A percentile compares a stretch with the other conserved stretches of the same genome.
Conservation (phyloP, 306 rosid species). For the Acacia melanoxylon region DNA sequence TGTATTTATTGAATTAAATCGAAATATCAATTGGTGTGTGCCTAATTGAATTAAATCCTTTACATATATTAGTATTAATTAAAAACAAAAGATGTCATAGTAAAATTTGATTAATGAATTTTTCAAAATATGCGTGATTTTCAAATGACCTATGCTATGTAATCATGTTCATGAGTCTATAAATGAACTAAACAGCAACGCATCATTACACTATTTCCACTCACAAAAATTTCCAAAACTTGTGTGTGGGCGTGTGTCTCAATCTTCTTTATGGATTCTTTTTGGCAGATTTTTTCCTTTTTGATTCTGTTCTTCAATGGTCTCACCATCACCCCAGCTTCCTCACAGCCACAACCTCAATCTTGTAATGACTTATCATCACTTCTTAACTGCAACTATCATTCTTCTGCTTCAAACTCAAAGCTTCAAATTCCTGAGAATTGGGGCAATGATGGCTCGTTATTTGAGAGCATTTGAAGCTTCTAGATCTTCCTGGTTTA, state of each 20-base stretch:
- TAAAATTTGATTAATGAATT: background rate
- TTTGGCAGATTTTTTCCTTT: background rate
- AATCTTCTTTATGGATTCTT: background rate
- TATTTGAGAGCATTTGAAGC: slow-evolving; percentile 25
- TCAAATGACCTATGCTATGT: background rate
- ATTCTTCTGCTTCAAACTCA: background rate
- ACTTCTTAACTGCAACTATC: background rate
- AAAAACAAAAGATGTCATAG: background rate
- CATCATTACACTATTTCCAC: background rate
- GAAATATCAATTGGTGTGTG: background rate
- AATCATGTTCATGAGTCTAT: background rate
- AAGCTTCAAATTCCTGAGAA: background rate
- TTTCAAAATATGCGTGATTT: background rate
- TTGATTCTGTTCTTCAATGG: background rate
- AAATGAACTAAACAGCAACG: background rate
- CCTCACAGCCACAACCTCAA: background rate
- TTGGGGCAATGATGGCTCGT: slow-evolving; percentile 36
- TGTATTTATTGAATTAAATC: background rate
- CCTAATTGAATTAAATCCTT: background rate
- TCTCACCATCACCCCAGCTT: background rate
- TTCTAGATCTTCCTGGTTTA: slow-evolving; percentile 20
- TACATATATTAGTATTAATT: background rate
- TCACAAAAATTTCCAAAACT: background rate
- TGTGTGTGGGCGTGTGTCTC: background rate
- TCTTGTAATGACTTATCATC: background rate